phyloP scores from a whole-genome alignment of 768 basidiomycete species.

The Leccinum truebloodii region DNA sequence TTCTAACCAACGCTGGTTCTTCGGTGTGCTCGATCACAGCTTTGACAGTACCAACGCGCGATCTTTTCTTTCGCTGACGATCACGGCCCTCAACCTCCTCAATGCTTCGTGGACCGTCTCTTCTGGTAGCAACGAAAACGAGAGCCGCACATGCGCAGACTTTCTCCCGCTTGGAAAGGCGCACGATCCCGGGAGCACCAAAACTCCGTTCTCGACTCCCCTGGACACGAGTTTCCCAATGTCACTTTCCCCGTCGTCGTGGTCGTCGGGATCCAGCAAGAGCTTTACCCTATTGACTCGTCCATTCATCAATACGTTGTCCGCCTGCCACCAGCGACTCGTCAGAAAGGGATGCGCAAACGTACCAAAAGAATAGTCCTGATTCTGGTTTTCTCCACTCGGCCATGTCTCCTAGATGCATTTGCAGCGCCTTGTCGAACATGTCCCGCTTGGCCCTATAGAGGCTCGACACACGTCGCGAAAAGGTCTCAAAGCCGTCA shows the following conservation, averaged over 20 bases:
- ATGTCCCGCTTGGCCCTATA: conserved; percentile 67
- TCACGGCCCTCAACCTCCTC: conserved; percentile 47
- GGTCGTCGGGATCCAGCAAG: conserved; percentile 38
- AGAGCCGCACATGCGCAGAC: conserved; percentile 70
- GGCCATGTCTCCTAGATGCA: conserved; percentile 69
- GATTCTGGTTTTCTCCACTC: conserved; percentile 57
- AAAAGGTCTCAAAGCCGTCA: conserved; percentile 67
- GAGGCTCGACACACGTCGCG: conserved; percentile 58
- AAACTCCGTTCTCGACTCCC: conserved; percentile 72
- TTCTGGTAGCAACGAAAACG: conserved; percentile 61
- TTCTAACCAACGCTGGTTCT: too few relatives aligned
- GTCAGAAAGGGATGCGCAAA: neutral
- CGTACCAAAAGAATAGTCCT: neutral
- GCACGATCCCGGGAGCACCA: conserved; percentile 78
- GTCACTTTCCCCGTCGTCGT: conserved; percentile 47
- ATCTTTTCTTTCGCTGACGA: conserved; percentile 19
- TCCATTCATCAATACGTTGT: neutral
- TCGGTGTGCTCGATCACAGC: too few relatives aligned
- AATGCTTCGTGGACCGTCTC: conserved; percentile 71
- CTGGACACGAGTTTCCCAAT: conserved; percentile 64
- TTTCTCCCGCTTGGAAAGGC: conserved; percentile 70
- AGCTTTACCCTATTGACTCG: conserved; percentile 56
- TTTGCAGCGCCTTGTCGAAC: conserved; percentile 69
- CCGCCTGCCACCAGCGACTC: neutral
- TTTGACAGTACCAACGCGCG: neutral